Conservation (phyloP, 1,139 yeast genomes). For the Taiozyma sp. region DNA sequence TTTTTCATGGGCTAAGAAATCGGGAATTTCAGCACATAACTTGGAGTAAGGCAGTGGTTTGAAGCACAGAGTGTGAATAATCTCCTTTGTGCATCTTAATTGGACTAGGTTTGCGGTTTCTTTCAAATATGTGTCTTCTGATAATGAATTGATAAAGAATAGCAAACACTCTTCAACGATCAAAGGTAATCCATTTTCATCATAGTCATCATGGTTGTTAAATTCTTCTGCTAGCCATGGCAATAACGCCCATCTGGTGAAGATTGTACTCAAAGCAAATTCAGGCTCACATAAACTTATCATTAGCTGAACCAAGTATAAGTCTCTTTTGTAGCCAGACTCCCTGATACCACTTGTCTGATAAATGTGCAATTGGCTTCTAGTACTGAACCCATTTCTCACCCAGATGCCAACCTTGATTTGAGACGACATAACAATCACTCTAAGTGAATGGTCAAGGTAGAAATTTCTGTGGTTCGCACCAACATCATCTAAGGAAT, state of each 20-base stretch:
- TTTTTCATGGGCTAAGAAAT: slow-evolving; percentile 66
- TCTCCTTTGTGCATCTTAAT: slow-evolving; percentile 56
- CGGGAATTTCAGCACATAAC: slow-evolving; percentile 66
- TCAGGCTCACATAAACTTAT: slow-evolving; percentile 56
- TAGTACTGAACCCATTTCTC: slow-evolving; percentile 76
- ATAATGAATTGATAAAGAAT: slow-evolving; percentile 62
- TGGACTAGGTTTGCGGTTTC: slow-evolving; percentile 49
- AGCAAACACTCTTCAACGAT: slow-evolving; percentile 81
- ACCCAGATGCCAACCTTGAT: slow-evolving; percentile 85
- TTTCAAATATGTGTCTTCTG: slow-evolving; percentile 61
- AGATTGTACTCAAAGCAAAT: slow-evolving; percentile 51
- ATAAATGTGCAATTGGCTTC: slow-evolving; percentile 77
- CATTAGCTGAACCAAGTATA: slow-evolving; percentile 67
- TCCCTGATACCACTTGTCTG: slow-evolving; percentile 81
- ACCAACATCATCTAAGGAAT: slow-evolving; percentile 4
- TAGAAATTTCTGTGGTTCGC: background rate
- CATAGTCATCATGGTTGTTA: slow-evolving; percentile 35
- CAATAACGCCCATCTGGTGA: slow-evolving; percentile 64
- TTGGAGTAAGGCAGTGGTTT: slow-evolving; percentile 71
- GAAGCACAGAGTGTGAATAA: slow-evolving; percentile 76
- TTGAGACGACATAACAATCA: slow-evolving; percentile 71
- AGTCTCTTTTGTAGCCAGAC: slow-evolving; percentile 72
- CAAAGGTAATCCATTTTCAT: slow-evolving; percentile 40
- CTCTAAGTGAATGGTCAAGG: slow-evolving; percentile 68
- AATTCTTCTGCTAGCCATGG: slow-evolving; percentile 44